A percentile compares a stretch with the other conserved stretches of the same genome.
Evolutionary conservation across 805 yeast species (phyloP).

Genomic region (Diddensiella caesifluorescens): DNA sequence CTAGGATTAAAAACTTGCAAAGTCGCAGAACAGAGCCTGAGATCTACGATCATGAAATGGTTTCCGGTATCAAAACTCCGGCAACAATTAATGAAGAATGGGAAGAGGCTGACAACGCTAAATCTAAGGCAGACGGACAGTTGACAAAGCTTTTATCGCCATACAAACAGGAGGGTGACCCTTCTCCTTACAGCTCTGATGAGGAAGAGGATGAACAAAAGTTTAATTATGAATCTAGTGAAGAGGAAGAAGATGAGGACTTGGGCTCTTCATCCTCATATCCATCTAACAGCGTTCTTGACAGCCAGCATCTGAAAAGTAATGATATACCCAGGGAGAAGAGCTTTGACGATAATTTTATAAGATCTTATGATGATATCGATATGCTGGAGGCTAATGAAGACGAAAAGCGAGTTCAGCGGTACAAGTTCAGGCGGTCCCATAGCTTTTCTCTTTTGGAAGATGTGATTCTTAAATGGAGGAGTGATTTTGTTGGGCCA

Average conservation of each 20-base stretch:
- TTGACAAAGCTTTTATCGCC: neutral
- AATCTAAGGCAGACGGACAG: neutral
- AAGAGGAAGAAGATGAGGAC: slow-evolving; percentile 5
- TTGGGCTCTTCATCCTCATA: neutral
- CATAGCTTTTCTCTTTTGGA: slow-evolving; percentile 16
- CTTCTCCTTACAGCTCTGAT: slow-evolving; percentile 9
- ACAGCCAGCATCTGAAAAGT: neutral
- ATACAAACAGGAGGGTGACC: neutral
- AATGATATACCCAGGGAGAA: neutral
- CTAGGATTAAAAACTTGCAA: slow-evolving; percentile 7
- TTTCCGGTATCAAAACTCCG: slow-evolving; percentile 5
- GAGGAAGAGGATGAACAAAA: slow-evolving; percentile 8
- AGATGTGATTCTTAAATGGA: slow-evolving; percentile 12
- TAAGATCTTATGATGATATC: neutral
- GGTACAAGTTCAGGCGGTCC: slow-evolving; percentile 14
- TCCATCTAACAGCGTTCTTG: neutral
- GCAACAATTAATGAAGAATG: slow-evolving; percentile 3
- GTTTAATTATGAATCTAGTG: slow-evolving; percentile 8
- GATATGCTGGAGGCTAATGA: neutral
- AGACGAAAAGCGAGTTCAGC: slow-evolving; percentile 5
- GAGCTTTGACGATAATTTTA: neutral
- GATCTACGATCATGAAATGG: slow-evolving; percentile 6
- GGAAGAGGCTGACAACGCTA: slow-evolving; percentile 1
- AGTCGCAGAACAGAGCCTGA: slow-evolving; percentile 7
- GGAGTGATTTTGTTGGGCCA: slow-evolving; percentile 5